Conservation (phyloP, 2,329 filamentous ascomycete genomes). For the Neonectria ditissima region DNA sequence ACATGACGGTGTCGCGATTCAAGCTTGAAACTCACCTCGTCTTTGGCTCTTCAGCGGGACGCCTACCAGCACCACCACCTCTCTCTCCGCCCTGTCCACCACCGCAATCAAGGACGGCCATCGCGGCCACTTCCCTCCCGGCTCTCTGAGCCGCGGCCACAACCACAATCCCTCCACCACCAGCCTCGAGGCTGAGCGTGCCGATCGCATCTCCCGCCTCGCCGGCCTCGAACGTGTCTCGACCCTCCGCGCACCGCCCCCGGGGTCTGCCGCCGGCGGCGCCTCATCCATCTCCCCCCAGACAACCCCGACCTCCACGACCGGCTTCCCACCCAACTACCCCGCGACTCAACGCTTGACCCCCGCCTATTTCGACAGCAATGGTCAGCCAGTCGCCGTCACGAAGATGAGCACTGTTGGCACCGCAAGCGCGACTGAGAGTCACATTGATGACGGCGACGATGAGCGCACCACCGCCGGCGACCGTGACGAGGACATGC, state of each 20-base stretch:
- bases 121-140: constrained; percentile 78
- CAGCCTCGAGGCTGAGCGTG: constrained; percentile 90
- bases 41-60: constrained; percentile 73
- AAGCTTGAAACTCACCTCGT: constrained; percentile 26
- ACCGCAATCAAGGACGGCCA: constrained; percentile 98
- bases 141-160: constrained; percentile 65
- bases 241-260: constrained; percentile 71
- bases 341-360: constrained; percentile 57
- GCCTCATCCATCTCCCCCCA: constrained; percentile 59
- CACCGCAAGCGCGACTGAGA: constrained; percentile 88
- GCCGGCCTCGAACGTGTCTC: constrained; percentile 91
- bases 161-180: constrained; percentile 71
- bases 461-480: constrained; percentile 65
- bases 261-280: constrained; percentile 45
- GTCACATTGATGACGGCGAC: constrained; percentile 68
- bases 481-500: constrained; percentile 73
- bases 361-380: constrained; percentile 84
- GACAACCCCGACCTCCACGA: constrained; percentile 63
- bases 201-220: constrained; percentile 93
- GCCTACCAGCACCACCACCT: constrained; percentile 91
- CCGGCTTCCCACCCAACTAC: constrained; percentile 56
- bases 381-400: constrained; percentile 73
- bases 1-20: constrained; percentile 11
- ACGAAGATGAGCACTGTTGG: constrained; percentile 92
- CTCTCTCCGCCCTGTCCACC: constrained; percentile 90